These are phyloP conservation scores for Colletotrichum kahawae DNA, from an alignment of 2,329 filamentous ascomycete genomes.

Conservation along the genomic window DNA sequence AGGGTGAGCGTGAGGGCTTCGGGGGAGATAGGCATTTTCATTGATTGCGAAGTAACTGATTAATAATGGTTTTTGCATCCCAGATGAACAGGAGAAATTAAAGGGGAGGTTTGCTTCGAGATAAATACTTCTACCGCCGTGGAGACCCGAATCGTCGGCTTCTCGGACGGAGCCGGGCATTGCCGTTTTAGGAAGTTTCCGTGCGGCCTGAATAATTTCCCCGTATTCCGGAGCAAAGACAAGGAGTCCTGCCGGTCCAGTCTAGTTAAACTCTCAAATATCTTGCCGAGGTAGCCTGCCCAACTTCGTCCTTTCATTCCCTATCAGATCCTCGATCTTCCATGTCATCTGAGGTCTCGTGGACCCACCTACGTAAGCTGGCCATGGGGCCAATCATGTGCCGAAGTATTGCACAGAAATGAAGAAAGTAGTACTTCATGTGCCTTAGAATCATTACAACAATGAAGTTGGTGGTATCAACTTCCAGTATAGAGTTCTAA, in stretches of 20 bases:
- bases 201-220: accelerated
- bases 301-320: accelerated
- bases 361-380: accelerated
- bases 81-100: accelerated
- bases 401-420: accelerated
- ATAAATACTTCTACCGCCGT: background rate
- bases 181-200: background rate
- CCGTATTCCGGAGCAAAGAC: too few relatives aligned
- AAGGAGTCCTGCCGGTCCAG: background rate
- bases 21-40: background rate
- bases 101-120: accelerated
- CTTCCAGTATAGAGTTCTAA: too few relatives aligned
- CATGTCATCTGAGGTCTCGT: background rate
- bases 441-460: accelerated
- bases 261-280: too few relatives aligned
- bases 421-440: accelerated
- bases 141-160: background rate
- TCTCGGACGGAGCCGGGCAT: background rate
- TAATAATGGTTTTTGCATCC: accelerated
- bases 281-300: accelerated
- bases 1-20: background rate
- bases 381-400: accelerated
- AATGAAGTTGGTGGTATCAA: too few relatives aligned
- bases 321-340: accelerated
- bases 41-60: background rate